Evolutionary conservation across 108 stramenopile genomes (phyloP).

Genomic region (Cyclotella baltica): DNA sequence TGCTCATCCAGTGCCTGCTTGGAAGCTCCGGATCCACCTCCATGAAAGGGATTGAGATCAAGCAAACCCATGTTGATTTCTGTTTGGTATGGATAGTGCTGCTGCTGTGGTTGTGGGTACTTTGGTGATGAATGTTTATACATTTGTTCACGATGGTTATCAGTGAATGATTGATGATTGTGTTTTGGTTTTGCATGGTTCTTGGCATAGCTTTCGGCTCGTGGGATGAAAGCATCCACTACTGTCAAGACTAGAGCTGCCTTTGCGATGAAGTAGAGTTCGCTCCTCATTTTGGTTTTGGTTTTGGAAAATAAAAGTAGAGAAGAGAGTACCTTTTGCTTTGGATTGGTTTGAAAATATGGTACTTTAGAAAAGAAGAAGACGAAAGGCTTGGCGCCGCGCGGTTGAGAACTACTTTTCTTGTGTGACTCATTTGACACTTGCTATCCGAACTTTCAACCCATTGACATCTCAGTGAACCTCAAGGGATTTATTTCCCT

Average conservation of each 20-base stretch:
- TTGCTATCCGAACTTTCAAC: no score
- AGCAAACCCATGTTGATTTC: constrained; percentile 18
- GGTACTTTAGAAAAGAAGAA: no score
- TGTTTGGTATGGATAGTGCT: constrained; percentile 12
- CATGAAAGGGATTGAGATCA: constrained; percentile 13
- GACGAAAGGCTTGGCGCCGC: no score
- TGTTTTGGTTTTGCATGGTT: constrained; percentile 3
- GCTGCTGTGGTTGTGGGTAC: not conserved
- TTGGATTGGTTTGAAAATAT: no score
- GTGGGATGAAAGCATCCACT: constrained; percentile 40
- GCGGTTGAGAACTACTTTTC: no score
- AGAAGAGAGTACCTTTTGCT: no score
- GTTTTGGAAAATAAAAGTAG: no score
- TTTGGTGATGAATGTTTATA: not conserved
- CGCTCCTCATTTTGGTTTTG: constrained; percentile 23
- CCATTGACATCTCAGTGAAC: no score
- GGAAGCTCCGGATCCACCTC: constrained; percentile 19
- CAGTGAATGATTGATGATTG: not conserved
- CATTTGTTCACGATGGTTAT: not conserved
- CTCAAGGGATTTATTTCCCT: no score
- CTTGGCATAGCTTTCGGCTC: constrained; percentile 26
- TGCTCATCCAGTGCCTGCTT: constrained; percentile 22
- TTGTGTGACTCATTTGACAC: no score
- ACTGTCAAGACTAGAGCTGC: constrained; percentile 21
- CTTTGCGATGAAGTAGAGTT: constrained; percentile 26